Evolutionary conservation across 2,329 filamentous ascomycete genomes (phyloP), one percentile per base, ranked within the genome.

Genomic region (Nannizziopsis barbatae): DNA sequence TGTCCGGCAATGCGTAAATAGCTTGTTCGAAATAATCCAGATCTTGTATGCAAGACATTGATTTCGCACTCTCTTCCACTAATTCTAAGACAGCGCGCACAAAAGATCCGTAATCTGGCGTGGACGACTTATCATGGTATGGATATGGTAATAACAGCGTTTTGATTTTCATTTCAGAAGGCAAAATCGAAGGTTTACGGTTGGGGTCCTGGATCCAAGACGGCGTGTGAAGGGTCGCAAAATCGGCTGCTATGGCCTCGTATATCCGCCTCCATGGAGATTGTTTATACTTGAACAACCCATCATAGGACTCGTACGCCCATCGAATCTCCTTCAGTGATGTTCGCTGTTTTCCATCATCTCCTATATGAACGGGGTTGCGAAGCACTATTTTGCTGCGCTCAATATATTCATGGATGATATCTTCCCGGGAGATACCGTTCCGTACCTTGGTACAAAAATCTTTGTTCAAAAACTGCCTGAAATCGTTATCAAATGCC

Each of bases 101-200:
- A 27, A 42, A 51, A 12, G 7, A n/a, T 30, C 37, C 32, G 6
- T 43, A 47, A 12, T 17, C 11, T 27, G 47, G 38, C 14, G n/a
- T 11, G 9, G 45, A 35, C 15, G 45, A 41, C 11, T 30, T 10
- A 3, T 45, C 33, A 20, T 30, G 39, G 41, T 50, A 30, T 15
- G 49, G 49, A n/a, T 37, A 47, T n/a, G 43, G 49, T 11, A 51
- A 17, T 20, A 51, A 31, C n/a, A 20, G n/a, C 18, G 39, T 39
- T 20, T 51, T 15, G 4, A 51, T 18, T 9, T 31, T 10, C 9
- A 44, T 38, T 7, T 6, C 11, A 10, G 44, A 14, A 11, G 49
- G 49, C 7, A 51, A 18, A 20, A 51, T 44, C 11, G 38, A 11
- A 10, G 49, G 49, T 2, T 27, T n/a, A 2, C 38, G 33, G 17